A percentile compares a stretch with the other conserved stretches of the same genome.
These are phyloP conservation scores for Naumovozyma castellii DNA, from an alignment of 805 yeast genomes.

Conservation along the genomic window DNA sequence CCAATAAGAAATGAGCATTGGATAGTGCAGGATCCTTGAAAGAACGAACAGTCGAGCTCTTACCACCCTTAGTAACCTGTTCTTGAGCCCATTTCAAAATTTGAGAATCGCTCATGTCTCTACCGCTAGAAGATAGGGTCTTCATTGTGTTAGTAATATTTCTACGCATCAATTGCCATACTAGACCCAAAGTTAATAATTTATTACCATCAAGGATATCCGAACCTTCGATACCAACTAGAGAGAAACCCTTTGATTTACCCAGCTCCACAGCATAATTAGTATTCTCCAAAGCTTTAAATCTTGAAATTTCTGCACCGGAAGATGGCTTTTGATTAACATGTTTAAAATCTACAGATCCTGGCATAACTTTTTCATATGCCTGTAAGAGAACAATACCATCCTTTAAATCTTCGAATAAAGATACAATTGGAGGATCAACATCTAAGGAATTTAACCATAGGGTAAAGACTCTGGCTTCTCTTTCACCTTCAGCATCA, in stretches of 20 bases:
- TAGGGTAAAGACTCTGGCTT: slow-evolving; percentile 93
- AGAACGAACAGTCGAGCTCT: slow-evolving; percentile 59
- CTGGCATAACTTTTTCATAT: slow-evolving; percentile 91
- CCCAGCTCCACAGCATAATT: slow-evolving; percentile 97
- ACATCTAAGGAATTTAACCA: slow-evolving; percentile 97
- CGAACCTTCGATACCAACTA: slow-evolving; percentile 96
- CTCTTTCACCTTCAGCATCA: slow-evolving; percentile 99
- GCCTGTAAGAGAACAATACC: slow-evolving; percentile 87
- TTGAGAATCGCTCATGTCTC: slow-evolving; percentile 72
- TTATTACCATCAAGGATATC: slow-evolving; percentile 92
- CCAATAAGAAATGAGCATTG: slow-evolving; percentile 73
- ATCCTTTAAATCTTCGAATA: slow-evolving; percentile 91
- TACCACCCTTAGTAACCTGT: slow-evolving; percentile 80
- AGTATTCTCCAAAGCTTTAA: slow-evolving; percentile 95
- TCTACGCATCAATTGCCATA: slow-evolving; percentile 98
- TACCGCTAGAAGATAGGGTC: slow-evolving; percentile 60
- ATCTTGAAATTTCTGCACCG: slow-evolving; percentile 72
- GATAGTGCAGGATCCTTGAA: slow-evolving; percentile 75
- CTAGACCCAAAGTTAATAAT: slow-evolving; percentile 80
- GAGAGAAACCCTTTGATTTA: slow-evolving; percentile 80
- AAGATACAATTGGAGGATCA: slow-evolving; percentile 82
- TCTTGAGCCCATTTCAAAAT: slow-evolving; percentile 91
- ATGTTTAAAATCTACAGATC: slow-evolving; percentile 67
- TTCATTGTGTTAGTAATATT: slow-evolving; percentile 81
- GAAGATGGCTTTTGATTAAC: slow-evolving; percentile 76